A percentile compares a stretch with the other conserved stretches of the same genome.
Conservation (phyloP, 306 rosid species). For the Vicia villosa region DNA sequence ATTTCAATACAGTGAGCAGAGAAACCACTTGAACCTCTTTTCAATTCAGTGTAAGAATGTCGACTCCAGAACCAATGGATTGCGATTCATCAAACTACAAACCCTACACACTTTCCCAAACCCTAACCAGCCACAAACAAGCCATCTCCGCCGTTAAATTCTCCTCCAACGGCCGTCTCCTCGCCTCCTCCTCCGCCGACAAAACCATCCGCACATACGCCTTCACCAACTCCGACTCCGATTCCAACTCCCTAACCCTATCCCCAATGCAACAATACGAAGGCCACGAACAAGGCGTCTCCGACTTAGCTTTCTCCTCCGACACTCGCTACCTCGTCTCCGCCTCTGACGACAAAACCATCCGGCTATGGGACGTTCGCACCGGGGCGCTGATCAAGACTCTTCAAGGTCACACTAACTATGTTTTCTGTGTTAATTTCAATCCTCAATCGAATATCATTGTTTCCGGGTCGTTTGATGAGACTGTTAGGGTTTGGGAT, state of each 20-base stretch:
- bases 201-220: conserved; percentile 83
- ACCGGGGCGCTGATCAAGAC: conserved; percentile 75
- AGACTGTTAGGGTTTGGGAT: conserved; percentile 96
- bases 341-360: conserved; percentile 95
- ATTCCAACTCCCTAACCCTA: conserved; percentile 45
- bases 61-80: conserved; percentile 45
- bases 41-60: conserved; percentile 23
- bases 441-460: conserved; percentile 89
- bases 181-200: conserved; percentile 93
- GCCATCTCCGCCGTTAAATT: conserved; percentile 86
- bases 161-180: conserved; percentile 86
- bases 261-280: conserved; percentile 71
- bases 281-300: conserved; percentile 89
- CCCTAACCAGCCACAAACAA: conserved; percentile 69
- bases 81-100: conserved; percentile 46
- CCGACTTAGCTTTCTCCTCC: conserved; percentile 90
- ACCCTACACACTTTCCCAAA: conserved; percentile 65
- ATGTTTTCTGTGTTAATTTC: conserved; percentile 85
- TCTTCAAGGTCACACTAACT: conserved; percentile 89
- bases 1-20: too few species aligned
- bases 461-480: conserved; percentile 94
- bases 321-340: conserved; percentile 85
- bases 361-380: conserved; percentile 87
- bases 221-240: conserved; percentile 50
- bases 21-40: neutral